phyloP scores from a whole-genome alignment of 139 green algal genomes.

The Gonium pectorale region DNA sequence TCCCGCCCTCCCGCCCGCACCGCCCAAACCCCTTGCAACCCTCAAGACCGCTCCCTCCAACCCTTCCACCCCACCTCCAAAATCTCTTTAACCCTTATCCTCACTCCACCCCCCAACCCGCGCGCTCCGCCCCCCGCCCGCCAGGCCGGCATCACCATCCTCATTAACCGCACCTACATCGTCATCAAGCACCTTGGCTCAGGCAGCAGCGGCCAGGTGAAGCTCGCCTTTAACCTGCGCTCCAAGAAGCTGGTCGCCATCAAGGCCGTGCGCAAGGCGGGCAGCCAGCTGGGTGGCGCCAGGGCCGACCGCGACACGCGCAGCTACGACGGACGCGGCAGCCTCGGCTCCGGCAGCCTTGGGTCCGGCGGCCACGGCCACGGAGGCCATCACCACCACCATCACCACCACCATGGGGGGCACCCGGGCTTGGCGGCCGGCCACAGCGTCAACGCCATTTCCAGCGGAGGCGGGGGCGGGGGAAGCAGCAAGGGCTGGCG shows the following conservation, averaged over 20 bases:
- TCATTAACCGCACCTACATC: conserved; percentile 74
- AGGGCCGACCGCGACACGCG: conserved; percentile 24
- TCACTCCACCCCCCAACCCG: not conserved
- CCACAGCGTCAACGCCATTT: not conserved
- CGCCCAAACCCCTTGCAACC: too few species aligned
- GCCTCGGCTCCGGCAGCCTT: not conserved
- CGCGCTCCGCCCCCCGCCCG: not conserved
- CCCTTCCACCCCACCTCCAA: not conserved
- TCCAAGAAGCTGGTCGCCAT: conserved; percentile 68
- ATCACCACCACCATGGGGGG: too few species aligned
- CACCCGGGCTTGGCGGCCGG: not conserved
- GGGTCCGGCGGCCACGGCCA: too few species aligned
- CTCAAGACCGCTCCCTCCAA: too few species aligned
- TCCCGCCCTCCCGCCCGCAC: too few species aligned
- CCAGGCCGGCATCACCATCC: conserved; percentile 58
- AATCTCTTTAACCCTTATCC: not conserved
- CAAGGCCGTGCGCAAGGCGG: conserved; percentile 65
- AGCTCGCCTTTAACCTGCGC: conserved; percentile 63
- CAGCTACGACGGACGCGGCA: conserved; percentile 19
- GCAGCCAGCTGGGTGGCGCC: not conserved
- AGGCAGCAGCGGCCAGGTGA: conserved; percentile 69
- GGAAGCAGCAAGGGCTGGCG: not conserved
- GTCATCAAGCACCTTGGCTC: conserved; percentile 71
- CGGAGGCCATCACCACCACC: too few species aligned
- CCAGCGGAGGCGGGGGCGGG: not conserved